Evolutionary conservation across 768 basidiomycete genomes (phyloP).

Genomic region (Psilocybe cubensis): DNA sequence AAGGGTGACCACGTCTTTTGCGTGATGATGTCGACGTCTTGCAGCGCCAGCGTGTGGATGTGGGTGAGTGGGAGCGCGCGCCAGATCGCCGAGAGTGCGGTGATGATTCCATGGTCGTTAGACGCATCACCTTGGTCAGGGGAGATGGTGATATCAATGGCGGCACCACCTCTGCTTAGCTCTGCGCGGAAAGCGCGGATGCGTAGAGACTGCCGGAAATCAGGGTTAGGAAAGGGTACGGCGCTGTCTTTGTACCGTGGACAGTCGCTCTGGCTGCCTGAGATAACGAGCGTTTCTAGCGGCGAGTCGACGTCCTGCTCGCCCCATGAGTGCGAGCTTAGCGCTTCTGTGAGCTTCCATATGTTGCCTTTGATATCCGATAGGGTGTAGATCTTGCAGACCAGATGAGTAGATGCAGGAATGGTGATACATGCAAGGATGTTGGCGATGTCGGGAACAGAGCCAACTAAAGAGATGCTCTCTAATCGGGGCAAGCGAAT

Average conservation of each 20-base stretch:
- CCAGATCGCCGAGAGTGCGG: conserved; percentile 32
- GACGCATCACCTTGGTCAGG: conserved; percentile 26
- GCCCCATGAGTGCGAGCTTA: conserved; percentile 28
- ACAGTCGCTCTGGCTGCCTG: conserved; percentile 29
- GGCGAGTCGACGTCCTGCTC: conserved; percentile 19
- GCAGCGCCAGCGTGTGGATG: conserved; percentile 36
- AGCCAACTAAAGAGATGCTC: conserved; percentile 34
- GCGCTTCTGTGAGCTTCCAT: conserved; percentile 27
- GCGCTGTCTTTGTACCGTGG: conserved; percentile 23
- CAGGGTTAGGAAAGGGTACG: conserved; percentile 27
- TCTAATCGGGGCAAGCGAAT: conserved; percentile 31
- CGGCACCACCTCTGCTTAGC: conserved; percentile 22
- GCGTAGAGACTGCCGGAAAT: conserved; percentile 36
- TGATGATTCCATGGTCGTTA: conserved; percentile 36
- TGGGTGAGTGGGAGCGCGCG: conserved; percentile 33
- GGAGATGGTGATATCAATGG: conserved; percentile 34
- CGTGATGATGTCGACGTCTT: conserved; percentile 40
- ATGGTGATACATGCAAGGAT: conserved; percentile 32
- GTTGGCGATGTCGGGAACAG: conserved; percentile 30
- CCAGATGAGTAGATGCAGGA: conserved; percentile 27
- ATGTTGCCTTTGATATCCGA: conserved; percentile 30
- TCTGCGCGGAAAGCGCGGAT: conserved; percentile 34
- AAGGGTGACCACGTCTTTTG: conserved; percentile 41
- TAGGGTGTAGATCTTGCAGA: conserved; percentile 29
- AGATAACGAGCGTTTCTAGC: conserved; percentile 34